Base-by-base conservation (phyloP, 805 yeast species). In the Teunomyces gatunensis region DNA sequence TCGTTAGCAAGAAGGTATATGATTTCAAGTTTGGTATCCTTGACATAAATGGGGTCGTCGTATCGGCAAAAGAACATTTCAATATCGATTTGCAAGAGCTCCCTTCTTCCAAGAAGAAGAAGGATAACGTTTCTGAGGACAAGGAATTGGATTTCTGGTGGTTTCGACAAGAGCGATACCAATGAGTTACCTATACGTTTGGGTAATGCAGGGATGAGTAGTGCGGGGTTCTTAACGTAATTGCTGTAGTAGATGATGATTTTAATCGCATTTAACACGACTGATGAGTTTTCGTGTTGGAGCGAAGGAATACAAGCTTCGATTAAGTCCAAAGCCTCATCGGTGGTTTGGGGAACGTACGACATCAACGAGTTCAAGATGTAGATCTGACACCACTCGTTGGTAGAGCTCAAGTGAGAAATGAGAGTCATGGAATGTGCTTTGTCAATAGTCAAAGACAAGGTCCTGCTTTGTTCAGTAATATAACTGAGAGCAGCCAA, bases 21-120 rank as follows among this genome's bases (percentile, higher is more conserved):
- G 49, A 94, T 85, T 61, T 92, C 97, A 39, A 92, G 71, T 59
- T 92, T 92, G 4, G 97, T 87, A 57, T 89, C 92, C 63, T 90
- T 89, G 60, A 92, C 83, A 62, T 88, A 92, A 18, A 87, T 81
- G 1, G 96, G 94, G 62, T 91, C 97, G 61, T 87, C 85, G 57
- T 80, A 87, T 49, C 82, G 83, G 67, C 94, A 85, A 65, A 89
- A 90, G 60, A 91, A 89, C 68, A 82, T 79, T 45, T 82, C 79
- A n/a, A 88, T 89, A 52, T 87, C 94, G 46, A 87, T 71, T 21
- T 73, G 65, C 35, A 83, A 65, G 47, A 89, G 68, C 18, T 78
- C 74, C 10, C 85, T 83, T 50, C 83, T 79, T 45, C 87, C 81
- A 47, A 89, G 72, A 23, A 91, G 73, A 32, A 91, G 66, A 28